These are phyloP conservation scores for Adansonia madagascariensis DNA, from an alignment of 441 rosid species.

Conservation along the genomic window DNA sequence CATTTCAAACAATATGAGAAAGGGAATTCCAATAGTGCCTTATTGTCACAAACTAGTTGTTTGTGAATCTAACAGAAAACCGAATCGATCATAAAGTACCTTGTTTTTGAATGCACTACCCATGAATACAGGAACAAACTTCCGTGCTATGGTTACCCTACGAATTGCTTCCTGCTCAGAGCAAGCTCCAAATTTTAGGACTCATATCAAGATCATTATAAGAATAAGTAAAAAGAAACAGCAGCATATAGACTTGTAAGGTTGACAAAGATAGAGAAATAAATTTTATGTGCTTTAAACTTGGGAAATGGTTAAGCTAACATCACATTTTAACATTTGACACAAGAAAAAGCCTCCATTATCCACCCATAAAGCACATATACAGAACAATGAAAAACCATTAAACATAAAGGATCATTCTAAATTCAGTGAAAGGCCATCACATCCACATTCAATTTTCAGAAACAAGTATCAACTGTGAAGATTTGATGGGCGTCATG, in stretches of 20 bases:
- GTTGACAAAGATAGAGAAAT: neutral
- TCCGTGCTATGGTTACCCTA: slow-evolving; percentile 83
- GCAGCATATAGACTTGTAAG: slow-evolving; percentile 4
- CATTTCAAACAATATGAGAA: neutral
- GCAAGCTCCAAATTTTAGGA: slow-evolving; percentile 24
- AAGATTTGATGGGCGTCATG: neutral
- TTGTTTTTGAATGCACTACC: slow-evolving; percentile 99
- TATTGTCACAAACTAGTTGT: neutral
- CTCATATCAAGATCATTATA: neutral
- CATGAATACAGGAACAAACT: slow-evolving; percentile 96
- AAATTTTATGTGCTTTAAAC: slow-evolving; percentile 1
- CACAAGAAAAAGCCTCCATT: neutral
- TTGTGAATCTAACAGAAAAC: neutral
- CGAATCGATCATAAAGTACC: slow-evolving; percentile 48
- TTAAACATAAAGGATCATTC: slow-evolving; percentile 1
- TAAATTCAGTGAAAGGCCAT: neutral
- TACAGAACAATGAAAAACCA: neutral
- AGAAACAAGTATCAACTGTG: neutral
- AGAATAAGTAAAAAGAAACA: slow-evolving; percentile 11
- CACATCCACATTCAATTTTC: neutral
- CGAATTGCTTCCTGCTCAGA: slow-evolving; percentile 82
- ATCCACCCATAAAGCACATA: neutral
- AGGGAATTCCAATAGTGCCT: neutral
- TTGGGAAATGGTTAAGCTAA: neutral
- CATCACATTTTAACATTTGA: neutral